These are phyloP conservation scores for Linaria vulgaris DNA, from an alignment of 257 asterid genomes.

Conservation along the genomic window DNA sequence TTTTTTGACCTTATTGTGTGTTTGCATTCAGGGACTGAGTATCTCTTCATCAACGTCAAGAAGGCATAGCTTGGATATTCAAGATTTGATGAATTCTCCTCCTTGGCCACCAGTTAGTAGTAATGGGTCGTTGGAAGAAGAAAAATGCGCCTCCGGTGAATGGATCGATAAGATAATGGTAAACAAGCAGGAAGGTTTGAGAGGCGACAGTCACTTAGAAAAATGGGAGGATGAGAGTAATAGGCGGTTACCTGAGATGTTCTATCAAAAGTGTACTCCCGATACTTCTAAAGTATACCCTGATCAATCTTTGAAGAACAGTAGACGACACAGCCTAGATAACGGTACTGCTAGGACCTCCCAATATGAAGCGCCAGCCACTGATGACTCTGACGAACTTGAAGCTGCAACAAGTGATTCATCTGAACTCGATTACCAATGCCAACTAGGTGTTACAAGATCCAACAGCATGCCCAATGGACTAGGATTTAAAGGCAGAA, in stretches of 20 bases:
- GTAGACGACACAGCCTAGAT: constrained; percentile 46
- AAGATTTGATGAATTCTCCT: constrained; percentile 47
- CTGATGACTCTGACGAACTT: constrained; percentile 46
- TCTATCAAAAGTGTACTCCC: constrained; percentile 13
- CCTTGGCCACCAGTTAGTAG: constrained; percentile 40
- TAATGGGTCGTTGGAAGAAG: constrained; percentile 42
- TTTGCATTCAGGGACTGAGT: constrained; percentile 36
- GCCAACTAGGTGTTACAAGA: constrained; percentile 42
- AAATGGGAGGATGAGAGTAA: constrained; percentile 1
- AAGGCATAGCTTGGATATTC: constrained; percentile 56
- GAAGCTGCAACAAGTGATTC: constrained; percentile 60
- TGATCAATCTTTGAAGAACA: constrained; percentile 23
- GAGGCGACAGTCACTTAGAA: not conserved
- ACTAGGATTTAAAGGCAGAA: constrained; percentile 44
- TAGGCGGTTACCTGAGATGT: constrained; percentile 16
- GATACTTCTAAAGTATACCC: constrained; percentile 22
- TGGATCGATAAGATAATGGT: constrained; percentile 58
- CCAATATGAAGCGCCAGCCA: constrained; percentile 12
- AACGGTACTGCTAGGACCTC: constrained; percentile 27
- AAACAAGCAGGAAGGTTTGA: constrained; percentile 36
- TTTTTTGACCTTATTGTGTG: not conserved
- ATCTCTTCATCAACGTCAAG: constrained; percentile 36
- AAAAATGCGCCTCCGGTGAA: constrained; percentile 39
- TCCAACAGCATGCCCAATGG: constrained; percentile 38
- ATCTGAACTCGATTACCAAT: constrained; percentile 53